These are phyloP conservation scores for Harringtonia lauricola DNA, from an alignment of 2,329 filamentous ascomycete genomes.

Conservation along the genomic window DNA sequence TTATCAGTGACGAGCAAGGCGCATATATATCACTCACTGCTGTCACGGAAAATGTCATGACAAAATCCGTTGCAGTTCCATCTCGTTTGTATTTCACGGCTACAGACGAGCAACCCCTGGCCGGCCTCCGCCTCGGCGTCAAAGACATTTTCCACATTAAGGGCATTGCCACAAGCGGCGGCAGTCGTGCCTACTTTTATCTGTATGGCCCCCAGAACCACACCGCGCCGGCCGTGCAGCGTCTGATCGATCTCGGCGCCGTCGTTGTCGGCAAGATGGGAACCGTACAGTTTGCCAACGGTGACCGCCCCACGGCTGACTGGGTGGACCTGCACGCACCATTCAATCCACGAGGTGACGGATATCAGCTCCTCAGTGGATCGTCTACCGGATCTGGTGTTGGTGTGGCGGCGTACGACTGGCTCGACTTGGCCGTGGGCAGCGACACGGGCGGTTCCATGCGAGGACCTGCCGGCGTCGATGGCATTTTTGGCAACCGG, in stretches of 20 bases:
- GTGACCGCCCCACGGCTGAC: constrained; percentile 33
- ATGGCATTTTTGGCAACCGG: constrained; percentile 33
- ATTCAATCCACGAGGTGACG: constrained; percentile 34
- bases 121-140: constrained; percentile 43
- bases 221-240: constrained; percentile 40
- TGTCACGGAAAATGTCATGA: not conserved
- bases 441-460: constrained; percentile 16
- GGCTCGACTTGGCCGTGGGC: constrained; percentile 21
- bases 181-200: constrained; percentile 45
- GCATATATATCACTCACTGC: not conserved
- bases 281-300: constrained; percentile 31
- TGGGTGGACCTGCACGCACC: constrained; percentile 25
- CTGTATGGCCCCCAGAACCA: constrained; percentile 34
- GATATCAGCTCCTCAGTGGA: constrained; percentile 32
- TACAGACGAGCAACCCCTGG: constrained; percentile 36
- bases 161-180: constrained; percentile 41
- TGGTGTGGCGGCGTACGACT: constrained; percentile 19
- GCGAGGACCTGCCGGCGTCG: constrained; percentile 10
- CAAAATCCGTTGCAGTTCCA: constrained; percentile 29
- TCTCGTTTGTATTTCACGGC: constrained; percentile 44
- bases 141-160: constrained; percentile 48
- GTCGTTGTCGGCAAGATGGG: constrained; percentile 35
- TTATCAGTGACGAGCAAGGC: not conserved
- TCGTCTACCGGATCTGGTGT: constrained; percentile 25
- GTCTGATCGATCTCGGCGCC: constrained; percentile 46